A percentile compares a stretch with the other conserved stretches of the same genome.
These are phyloP conservation scores for Chrysanthemum lavandulifolium DNA, from an alignment of 129 eudicot genomes.

Conservation along the genomic window DNA sequence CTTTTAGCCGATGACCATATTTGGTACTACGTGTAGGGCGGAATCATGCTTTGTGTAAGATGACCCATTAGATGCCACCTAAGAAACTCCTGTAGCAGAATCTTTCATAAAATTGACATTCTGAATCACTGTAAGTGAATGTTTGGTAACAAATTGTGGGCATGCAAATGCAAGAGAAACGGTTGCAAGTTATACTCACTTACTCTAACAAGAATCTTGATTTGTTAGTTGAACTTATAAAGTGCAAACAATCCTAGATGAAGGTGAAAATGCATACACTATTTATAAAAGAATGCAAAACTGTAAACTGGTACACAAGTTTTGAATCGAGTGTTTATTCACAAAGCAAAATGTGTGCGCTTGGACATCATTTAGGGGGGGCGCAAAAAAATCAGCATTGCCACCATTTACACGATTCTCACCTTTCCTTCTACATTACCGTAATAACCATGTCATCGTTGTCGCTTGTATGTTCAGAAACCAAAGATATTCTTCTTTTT, in stretches of 20 bases:
- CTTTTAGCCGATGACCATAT: too few species aligned
- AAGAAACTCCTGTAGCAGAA: too few species aligned
- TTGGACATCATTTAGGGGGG: conserved; percentile 15
- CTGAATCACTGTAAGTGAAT: too few species aligned
- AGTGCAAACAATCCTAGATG: background rate
- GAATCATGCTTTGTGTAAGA: too few species aligned
- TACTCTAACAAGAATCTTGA: too few species aligned
- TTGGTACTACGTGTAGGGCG: too few species aligned
- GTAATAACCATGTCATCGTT: conserved; percentile 3
- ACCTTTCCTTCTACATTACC: conserved; percentile 27
- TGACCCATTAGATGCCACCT: too few species aligned
- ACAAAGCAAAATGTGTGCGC: conserved; percentile 30
- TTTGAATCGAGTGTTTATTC: conserved; percentile 33
- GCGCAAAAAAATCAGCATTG: conserved; percentile 29
- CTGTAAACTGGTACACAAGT: conserved; percentile 33
- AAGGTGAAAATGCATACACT: background rate
- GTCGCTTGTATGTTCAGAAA: conserved; percentile 32
- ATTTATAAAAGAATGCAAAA: conserved; percentile 26
- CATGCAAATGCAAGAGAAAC: too few species aligned
- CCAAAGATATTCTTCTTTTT: conserved; percentile 68
- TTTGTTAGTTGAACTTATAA: background rate
- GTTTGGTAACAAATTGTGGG: too few species aligned
- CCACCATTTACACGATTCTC: conserved; percentile 41
- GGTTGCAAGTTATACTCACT: too few species aligned
- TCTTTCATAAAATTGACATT: too few species aligned